Base-by-base conservation (phyloP, 768 basidiomycete species). In the Pholiota conissans region DNA sequence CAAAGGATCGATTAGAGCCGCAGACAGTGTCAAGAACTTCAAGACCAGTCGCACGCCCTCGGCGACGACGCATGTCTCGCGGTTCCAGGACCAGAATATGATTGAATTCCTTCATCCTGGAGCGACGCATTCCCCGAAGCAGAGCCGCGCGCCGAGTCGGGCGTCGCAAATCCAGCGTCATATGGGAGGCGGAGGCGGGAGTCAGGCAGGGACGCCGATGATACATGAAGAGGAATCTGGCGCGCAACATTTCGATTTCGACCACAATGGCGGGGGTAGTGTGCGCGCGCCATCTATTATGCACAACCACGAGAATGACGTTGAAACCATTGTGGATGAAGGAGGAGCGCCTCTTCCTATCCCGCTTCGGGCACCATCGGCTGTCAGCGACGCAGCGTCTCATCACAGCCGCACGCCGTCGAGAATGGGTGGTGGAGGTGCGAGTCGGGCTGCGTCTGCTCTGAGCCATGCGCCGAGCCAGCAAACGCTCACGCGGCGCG, bases 31-130 rank as follows among this genome's bases (percentile, higher is more conserved):
- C 32, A 16, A 9, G 4, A 39, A 37, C 24, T 52, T 52, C 35
- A 28, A 45, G 42, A 35, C 50, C 22, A 34, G 50, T 35, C 50
- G 22, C 11, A 32, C 22, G 34, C 50, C 35, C 3, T 45, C 42
- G 20, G 50, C 50, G 22, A 16, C 50, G 35, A 52, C 50, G 35
- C 50, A 52, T 14, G 50, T 54, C 28, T 30, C 53, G 9, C 53
- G 53, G 3, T 54, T 54, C 40, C 53, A 54, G 27, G 53, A 54
- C 5, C 53, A 32, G 30, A 45, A 54, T 8, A 22, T n/a, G 3
- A 6, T 11, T 0, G 29, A 30, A 32, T 10, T 7, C 49, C 18
- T 16, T 22, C 49, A n/a, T n/a, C n/a, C n/a, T n/a, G n/a, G n/a
- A n/a, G n/a, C n/a, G n/a, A n/a, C n/a, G n/a, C n/a, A n/a, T n/a